Base-by-base conservation (phyloP, 2,329 filamentous ascomycete genomes). In the Claviceps digitariae region DNA sequence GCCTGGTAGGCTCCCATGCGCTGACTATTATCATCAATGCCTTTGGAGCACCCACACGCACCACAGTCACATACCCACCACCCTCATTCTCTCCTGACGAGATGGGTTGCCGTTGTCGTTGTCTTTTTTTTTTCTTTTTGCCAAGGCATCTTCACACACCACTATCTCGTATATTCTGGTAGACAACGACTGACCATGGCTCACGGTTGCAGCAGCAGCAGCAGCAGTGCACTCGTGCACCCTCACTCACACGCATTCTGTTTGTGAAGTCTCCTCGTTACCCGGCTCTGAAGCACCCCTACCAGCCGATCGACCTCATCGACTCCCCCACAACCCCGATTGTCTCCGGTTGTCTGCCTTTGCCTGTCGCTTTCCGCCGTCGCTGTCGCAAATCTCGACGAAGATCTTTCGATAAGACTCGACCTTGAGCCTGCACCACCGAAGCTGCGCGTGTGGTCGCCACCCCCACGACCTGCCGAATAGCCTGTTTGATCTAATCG, bases 161-260 rank as follows among this genome's bases (percentile, higher is more conserved):
- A 45, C 29, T 27, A 20, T 47, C 38, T 46, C 41, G 6, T 47
- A 41, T 36, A 47, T 51, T 31, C 47, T 31, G 23, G 34, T 46
- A 21, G 48, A 53, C 48, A 55, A 51, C 52, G 51, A 57, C 60
- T 61, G 58, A 61, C 55, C 59, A 57, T 56, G 51, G 20, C 43
- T 38, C 44, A 21, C 50, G 27, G 43, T 47, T 27, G 17, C 50
- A 51, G 41, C 54, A 44, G 51, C 45, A 21, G n/a, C n/a, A n/a
- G n/a, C n/a, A n/a, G n/a, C 47, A 47, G 46, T 31, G 29, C 10
- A 29, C 23, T 49, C 21, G 13, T 48, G 29, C 31, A 48, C 20
- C 20, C 46, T 15, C 38, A 25, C 31, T 15, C 38, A 34, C 31
- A 36, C 50, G 49, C 13, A 29, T 43, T 49, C 23, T 34, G 27